Evolutionary conservation across 345 rosid species (phyloP), one percentile per base, ranked within the genome.

Genomic region (Nephelium lappaceum): DNA sequence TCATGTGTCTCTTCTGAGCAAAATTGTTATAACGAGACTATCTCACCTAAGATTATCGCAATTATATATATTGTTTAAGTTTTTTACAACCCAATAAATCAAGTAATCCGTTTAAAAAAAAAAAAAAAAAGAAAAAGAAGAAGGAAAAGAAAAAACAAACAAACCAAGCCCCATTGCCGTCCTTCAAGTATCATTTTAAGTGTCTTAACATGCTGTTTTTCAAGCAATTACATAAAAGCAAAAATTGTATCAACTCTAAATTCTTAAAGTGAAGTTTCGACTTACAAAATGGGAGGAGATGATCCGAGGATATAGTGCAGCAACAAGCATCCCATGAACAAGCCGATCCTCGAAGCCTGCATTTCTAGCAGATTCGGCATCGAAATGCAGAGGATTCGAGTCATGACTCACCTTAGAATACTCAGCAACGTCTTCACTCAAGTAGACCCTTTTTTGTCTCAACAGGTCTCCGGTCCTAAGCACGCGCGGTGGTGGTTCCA

Each of bases 321-420:
- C 98, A 16, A 92, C 93, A 71, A 96, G 95, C 97, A 96, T 87
- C 49, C 98, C 97, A 67, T 93, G 98, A 69, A 96, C 98, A 80
- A 91, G 82, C 27, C 82, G 78, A 80, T 85, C 94, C 73, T 94
- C 92, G 23, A 88, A 94, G 24, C 94, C 94, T 1, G 90, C 87
- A 79, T 74, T 67, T 83, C 77, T 87, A 27, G 95, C 94, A 80
- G 76, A 76, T 65, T 89, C 87, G 47, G 86, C 6, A 84, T 94
- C 93, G 16, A 96, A 94, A 81, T 96, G 97, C 53, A 94, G 73
- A 38, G 95, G 93, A 75, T 96, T 96, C 69, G 81, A 77, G 75
- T 96, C 97, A 45, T 79, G 90, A 71, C 94, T 93, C 79, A 86
- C 97, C 82, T 87, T 90, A 31, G 98, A 92, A 86, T 94, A 96